A percentile compares a stretch with the other conserved stretches of the same genome.
Conservation (phyloP, 2,329 filamentous ascomycete species). For the Teratosphaeriaceae sp. region DNA sequence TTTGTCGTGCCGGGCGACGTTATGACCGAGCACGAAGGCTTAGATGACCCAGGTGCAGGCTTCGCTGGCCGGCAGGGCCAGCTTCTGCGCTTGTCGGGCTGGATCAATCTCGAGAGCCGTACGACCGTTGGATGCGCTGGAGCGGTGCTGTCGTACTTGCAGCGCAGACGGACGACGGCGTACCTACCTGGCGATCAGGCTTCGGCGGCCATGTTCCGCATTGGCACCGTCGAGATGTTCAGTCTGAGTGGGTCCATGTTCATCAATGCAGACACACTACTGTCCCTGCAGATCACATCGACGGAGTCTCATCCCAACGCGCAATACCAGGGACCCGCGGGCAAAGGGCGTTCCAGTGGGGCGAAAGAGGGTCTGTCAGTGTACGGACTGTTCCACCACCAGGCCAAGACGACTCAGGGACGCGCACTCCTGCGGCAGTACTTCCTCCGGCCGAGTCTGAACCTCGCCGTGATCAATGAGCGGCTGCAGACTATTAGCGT, state of each 20-base stretch:
- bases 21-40: constrained; percentile 29
- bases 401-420: constrained; percentile 74
- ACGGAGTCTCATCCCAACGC: constrained; percentile 77
- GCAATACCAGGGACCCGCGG: constrained; percentile 64
- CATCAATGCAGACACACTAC: constrained; percentile 71
- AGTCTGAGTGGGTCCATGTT: constrained; percentile 63
- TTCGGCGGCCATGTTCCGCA: constrained; percentile 49
- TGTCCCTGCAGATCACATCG: constrained; percentile 77
- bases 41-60: constrained; percentile 35
- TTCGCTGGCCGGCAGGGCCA: constrained; percentile 55
- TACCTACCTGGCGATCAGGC: constrained; percentile 56
- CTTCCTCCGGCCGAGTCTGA: constrained; percentile 71
- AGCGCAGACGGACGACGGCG: constrained; percentile 58
- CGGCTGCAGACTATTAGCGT: constrained; percentile 63
- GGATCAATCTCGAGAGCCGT: constrained; percentile 66
- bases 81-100: constrained; percentile 61
- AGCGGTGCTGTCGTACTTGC: constrained; percentile 74
- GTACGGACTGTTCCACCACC: constrained; percentile 71
- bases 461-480: constrained; percentile 60
- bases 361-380: constrained; percentile 77
- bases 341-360: constrained; percentile 46
- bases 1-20: constrained; percentile 58
- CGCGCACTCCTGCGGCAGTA: constrained; percentile 65
- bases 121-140: constrained; percentile 77
- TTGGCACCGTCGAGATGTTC: constrained; percentile 68